Base-by-base conservation (phyloP, 2,329 filamentous ascomycete genomes). In the Epichloe amarillans region DNA sequence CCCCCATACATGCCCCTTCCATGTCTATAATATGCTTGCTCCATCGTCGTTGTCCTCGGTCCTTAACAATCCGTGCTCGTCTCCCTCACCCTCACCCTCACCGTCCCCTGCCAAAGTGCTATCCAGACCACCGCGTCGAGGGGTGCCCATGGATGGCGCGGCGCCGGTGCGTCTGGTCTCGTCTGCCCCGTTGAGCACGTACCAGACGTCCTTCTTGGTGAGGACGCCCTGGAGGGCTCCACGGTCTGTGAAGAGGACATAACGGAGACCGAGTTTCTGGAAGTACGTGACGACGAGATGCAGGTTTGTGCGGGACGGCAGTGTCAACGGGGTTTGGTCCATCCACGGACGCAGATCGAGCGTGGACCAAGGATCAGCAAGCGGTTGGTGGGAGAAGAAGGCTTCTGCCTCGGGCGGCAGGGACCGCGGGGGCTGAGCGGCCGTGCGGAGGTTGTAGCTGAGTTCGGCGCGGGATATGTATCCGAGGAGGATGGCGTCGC, bases 141-240 rank as follows among this genome's bases (percentile, higher is more conserved):
- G 14, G 12, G 33, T 3, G 26, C 41, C 38, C 46, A 37, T 14
- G 35, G 53, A 42, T 14, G 56, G 51, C n/a, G 61, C 39, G 7
- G 60, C 62, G 49, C 60, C 62, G 4, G 66, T 71, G 19, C 72
- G 69, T 26, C 75, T 69, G 50, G 77, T 77, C 64, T 83, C 79
- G 56, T 84, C 83, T 10, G 80, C 82, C 41, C 84, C 87, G 62
- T 95, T 88, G 44, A 97, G 73, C 39, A 97, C 82, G 65, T 88
- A 90, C 87, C 90, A 97, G 36, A 95, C 83, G 68, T 98, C 93
- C 72, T 98, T 98, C 73, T 97, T 97, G 19, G 93, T 98, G 58
- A 97, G 71, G 46, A 98, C 67, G 0, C 93, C 93, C 64, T 88
- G 83, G 39, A 98, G 69, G 47, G 80, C 79, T 19, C 93, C 93